Conservation (phyloP, 768 basidiomycete species). For the Mrakia frigida region DNA sequence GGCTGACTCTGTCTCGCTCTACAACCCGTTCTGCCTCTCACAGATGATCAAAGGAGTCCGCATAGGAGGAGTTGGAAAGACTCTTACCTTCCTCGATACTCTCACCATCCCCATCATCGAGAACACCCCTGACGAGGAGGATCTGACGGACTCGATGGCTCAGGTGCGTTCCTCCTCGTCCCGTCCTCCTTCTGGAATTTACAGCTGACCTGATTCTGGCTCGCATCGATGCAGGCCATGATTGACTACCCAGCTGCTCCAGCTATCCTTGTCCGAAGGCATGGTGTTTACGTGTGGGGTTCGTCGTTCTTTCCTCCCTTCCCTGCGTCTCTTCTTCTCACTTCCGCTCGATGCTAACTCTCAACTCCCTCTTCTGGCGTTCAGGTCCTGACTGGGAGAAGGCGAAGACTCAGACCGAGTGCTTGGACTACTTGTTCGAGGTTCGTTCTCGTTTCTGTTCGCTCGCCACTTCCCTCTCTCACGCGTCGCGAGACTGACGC, state of each 20-base stretch:
- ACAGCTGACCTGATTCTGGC: too few species aligned
- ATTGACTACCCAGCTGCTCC: conserved; percentile 68
- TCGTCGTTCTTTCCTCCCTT: conserved; percentile 34
- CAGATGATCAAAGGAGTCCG: conserved; percentile 92
- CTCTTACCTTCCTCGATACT: conserved; percentile 77
- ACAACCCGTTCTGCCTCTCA: neutral
- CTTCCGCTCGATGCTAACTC: neutral
- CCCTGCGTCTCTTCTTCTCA: too few species aligned
- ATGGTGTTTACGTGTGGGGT: conserved; percentile 87
- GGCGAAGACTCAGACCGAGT: conserved; percentile 85
- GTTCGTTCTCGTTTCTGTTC: neutral
- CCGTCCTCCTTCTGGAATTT: too few species aligned
- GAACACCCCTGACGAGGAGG: conserved; percentile 86
- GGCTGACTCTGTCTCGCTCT: neutral
- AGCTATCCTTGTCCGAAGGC: conserved; percentile 68
- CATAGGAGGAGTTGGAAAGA: conserved; percentile 65
- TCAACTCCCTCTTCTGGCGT: conserved; percentile 17
- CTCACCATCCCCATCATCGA: conserved; percentile 81
- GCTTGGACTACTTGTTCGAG: conserved; percentile 86
- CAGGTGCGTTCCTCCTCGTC: conserved; percentile 45
- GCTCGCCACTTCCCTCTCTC: neutral
- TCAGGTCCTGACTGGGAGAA: conserved; percentile 58
- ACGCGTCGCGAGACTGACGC: neutral
- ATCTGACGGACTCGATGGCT: conserved; percentile 81
- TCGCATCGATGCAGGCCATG: conserved; percentile 53